Conservation (phyloP, 2,329 filamentous ascomycete species). For the Sporothrix globosa region DNA sequence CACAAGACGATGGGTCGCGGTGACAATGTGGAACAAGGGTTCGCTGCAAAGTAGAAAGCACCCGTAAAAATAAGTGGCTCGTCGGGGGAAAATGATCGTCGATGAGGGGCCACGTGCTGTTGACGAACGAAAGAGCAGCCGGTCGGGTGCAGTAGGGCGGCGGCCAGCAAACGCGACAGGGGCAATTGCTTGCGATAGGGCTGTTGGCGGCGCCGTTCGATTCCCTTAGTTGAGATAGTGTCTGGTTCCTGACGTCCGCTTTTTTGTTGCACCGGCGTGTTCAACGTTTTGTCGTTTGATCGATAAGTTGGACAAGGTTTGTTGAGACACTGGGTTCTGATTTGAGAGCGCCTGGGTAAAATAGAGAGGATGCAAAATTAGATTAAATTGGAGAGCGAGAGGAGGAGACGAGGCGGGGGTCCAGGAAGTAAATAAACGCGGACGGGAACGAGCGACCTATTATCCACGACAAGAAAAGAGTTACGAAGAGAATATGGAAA, state of each 20-base stretch:
- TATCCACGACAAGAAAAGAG: neutral
- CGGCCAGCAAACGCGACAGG: constrained; percentile 14
- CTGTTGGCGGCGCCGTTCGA: constrained; percentile 8
- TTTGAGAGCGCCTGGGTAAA: constrained; percentile 9
- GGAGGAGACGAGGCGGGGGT: neutral
- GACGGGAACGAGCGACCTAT: no score
- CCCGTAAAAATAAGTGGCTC: constrained; percentile 21
- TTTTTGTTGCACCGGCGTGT: neutral
- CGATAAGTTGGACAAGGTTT: neutral
- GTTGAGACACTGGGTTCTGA: constrained; percentile 12
- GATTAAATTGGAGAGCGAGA: constrained; percentile 7
- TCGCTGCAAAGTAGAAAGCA: neutral
- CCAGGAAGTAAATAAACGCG: constrained; percentile 19
- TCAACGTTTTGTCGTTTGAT: neutral
- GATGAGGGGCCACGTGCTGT: neutral
- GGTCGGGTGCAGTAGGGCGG: neutral
- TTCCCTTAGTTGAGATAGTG: neutral
- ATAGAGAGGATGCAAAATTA: neutral
- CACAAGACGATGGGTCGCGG: neutral
- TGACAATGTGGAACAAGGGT: neutral
- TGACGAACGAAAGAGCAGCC: neutral
- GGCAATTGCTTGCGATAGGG: constrained; percentile 13
- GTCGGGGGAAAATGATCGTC: constrained; percentile 6
- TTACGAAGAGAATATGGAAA: neutral
- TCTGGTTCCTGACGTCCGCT: neutral